A percentile compares a stretch with the other conserved stretches of the same genome.
Conservation (phyloP, 495 filamentous ascomycete species). For the Achaetomiella virescens region DNA sequence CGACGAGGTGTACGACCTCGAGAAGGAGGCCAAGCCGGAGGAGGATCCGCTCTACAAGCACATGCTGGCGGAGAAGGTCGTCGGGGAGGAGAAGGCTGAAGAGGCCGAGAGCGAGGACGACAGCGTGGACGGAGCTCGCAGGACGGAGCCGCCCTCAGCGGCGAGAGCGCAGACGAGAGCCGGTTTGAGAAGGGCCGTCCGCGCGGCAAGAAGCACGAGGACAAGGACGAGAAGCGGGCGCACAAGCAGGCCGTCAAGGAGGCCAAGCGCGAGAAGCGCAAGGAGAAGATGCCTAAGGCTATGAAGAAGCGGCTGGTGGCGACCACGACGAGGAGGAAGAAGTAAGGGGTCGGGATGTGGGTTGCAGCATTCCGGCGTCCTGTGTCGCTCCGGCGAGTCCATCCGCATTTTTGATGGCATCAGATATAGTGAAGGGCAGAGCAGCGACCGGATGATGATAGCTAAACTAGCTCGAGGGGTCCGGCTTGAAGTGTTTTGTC, state of each 20-base stretch:
- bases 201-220: slow-evolving; percentile 81
- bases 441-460: slow-evolving; percentile 33
- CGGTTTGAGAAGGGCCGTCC: slow-evolving; percentile 61
- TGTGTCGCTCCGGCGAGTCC: not conserved
- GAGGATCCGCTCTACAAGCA: slow-evolving; percentile 72
- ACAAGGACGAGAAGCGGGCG: slow-evolving; percentile 82
- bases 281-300: slow-evolving; percentile 93
- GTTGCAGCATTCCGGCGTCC: too few relatives aligned
- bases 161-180: slow-evolving; percentile 31
- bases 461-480: slow-evolving; percentile 10
- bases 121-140: slow-evolving; percentile 35
- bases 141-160: slow-evolving; percentile 41
- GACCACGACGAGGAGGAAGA: slow-evolving; percentile 34
- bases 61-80: slow-evolving; percentile 65
- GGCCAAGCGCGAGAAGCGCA: slow-evolving; percentile 82
- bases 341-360: slow-evolving; percentile 15
- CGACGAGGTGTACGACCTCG: slow-evolving; percentile 91
- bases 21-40: slow-evolving; percentile 75
- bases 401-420: not conserved
- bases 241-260: slow-evolving; percentile 92
- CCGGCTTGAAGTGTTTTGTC: slow-evolving; percentile 22
- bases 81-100: slow-evolving; percentile 37
- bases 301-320: slow-evolving; percentile 74
- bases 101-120: slow-evolving; percentile 27
- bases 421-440: not conserved